Percentiles rank a stretch among this genome's conserved stretches.
Conservation (phyloP, 1,139 yeast species). For the Yamadazyma taylorii region DNA sequence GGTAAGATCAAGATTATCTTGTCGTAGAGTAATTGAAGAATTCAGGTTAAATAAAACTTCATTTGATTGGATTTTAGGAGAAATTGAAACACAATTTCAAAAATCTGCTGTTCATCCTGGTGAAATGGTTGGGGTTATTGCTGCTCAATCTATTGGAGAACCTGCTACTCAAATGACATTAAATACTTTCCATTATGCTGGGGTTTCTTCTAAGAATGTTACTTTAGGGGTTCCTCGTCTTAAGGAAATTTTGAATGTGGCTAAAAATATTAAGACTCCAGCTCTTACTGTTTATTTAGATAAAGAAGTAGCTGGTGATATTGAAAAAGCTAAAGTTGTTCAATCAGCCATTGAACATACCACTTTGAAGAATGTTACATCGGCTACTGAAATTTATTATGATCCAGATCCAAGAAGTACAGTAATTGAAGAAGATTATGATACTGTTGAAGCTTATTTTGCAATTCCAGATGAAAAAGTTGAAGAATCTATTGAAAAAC, state of each 20-base stretch:
- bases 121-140: slow-evolving; percentile 99
- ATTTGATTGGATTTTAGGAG: slow-evolving; percentile 95
- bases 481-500: slow-evolving; percentile 88
- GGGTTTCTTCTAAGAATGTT: slow-evolving; percentile 98
- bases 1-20: slow-evolving; percentile 86
- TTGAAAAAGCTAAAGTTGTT: slow-evolving; percentile 89
- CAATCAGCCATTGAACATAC: slow-evolving; percentile 98
- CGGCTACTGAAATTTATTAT: slow-evolving; percentile 95
- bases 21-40: slow-evolving; percentile 90
- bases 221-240: slow-evolving; percentile 99
- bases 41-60: slow-evolving; percentile 82
- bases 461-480: slow-evolving; percentile 98
- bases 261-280: slow-evolving; percentile 98
- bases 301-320: slow-evolving; percentile 78
- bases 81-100: slow-evolving; percentile 89
- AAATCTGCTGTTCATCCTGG: slow-evolving; percentile 96
- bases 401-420: slow-evolving; percentile 98
- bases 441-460: slow-evolving; percentile 95
- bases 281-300: slow-evolving; percentile 89
- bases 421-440: slow-evolving; percentile 93
- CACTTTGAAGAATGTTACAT: slow-evolving; percentile 88
- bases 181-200: slow-evolving; percentile 99
- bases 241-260: slow-evolving; percentile 97
- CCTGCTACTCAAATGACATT: slow-evolving; percentile 99
- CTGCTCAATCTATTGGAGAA: slow-evolving; percentile 99